phyloP scores from a whole-genome alignment of 2,329 filamentous ascomycete genomes.

The Phyllosticta citribraziliensis region DNA sequence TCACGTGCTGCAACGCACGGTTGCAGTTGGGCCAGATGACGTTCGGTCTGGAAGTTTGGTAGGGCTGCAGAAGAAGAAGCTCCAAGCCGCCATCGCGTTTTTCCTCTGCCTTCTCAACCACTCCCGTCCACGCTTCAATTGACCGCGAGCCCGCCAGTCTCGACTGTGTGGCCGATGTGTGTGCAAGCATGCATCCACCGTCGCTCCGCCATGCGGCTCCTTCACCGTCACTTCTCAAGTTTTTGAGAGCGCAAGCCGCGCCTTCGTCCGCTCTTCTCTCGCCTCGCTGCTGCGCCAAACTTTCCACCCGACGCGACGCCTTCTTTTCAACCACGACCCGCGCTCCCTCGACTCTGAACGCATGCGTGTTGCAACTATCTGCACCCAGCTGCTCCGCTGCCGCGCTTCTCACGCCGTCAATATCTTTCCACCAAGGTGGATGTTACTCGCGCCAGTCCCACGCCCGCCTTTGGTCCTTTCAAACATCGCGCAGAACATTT shows the following conservation, averaged over 20 bases:
- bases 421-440: neutral
- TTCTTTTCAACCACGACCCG: neutral
- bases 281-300: neutral
- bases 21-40: neutral
- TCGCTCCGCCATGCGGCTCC: slow-evolving; percentile 24
- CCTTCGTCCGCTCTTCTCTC: neutral
- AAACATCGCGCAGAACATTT: slow-evolving; percentile 12
- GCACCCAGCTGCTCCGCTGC: neutral
- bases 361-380: neutral
- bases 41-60: neutral
- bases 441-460: neutral
- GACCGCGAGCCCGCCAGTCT: slow-evolving; percentile 1
- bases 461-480: neutral
- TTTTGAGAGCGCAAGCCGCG: slow-evolving; percentile 25
- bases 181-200: slow-evolving; percentile 21
- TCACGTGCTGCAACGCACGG: slow-evolving; percentile 1
- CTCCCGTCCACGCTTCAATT: neutral
- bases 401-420: neutral
- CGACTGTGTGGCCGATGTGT: slow-evolving; percentile 1
- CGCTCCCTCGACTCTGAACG: neutral
- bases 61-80: neutral
- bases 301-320: neutral
- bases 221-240: slow-evolving; percentile 28
- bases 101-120: neutral
- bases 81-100: slow-evolving; percentile 1